Base-by-base conservation (phyloP, 345 rosid species). In the Camelina hispida region DNA sequence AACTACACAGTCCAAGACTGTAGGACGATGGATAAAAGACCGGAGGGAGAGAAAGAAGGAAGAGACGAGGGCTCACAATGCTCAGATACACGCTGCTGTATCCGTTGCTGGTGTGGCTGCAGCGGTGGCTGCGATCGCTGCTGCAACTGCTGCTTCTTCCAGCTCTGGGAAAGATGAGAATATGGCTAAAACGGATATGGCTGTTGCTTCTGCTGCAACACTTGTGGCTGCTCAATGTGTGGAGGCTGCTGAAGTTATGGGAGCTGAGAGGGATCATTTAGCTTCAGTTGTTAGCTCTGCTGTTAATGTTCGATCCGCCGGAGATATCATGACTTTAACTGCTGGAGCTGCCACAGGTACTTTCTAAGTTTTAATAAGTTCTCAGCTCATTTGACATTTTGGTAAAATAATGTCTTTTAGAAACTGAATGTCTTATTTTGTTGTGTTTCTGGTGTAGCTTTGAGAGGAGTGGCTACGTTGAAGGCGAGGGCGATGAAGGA, bases 321-420 rank as follows among this genome's bases (percentile, higher is more conserved):
- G 97, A 0, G 98, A 94, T 75, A 88, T 94, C 59, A 85, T 88
- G 95, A 87, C 97, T 1, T 53, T 94, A 74, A 94, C 98, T 4
- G 96, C 98, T 0, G 96, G 84, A 7, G 98, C 98, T 1, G 93
- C 98, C 25, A 88, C 98, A 32, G 94, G 97, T 91, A 81, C 5
- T 46, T 48, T 18, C 34, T 51, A 4, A 3, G 6, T 66, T 17
- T 17, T 3, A 7, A 15, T 15, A 51, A 3, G 25, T 18, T 48
- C 17, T 50, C 74, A 4, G 18, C 47, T 44, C 25, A 10, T 17
- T 17, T 14, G 16, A 16, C 11, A 7, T 4, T 18, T 17, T 43
- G 17, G n/a, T 43, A 20, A 13, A 22, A 61, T 20, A 11, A 25
- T 46, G 51, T 46, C 7, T 64, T 65, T 18, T 23, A 4, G 16